These are phyloP conservation scores for Penicillium odoratum DNA, from an alignment of 495 filamentous ascomycete species.

Conservation along the genomic window DNA sequence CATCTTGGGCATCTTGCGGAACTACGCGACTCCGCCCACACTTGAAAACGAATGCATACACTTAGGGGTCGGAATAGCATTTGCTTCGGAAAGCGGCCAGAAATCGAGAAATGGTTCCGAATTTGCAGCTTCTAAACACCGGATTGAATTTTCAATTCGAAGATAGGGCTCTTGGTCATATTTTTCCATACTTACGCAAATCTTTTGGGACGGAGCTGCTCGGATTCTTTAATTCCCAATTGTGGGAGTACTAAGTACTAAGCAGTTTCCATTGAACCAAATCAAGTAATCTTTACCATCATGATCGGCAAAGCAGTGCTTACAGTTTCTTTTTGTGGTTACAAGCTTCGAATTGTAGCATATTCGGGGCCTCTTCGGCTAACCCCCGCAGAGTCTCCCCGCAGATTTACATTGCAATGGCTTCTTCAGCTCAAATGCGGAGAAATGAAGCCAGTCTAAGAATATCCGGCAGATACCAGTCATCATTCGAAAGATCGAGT, in stretches of 20 bases:
- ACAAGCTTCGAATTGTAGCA: neutral
- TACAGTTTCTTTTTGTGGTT: constrained; percentile 1
- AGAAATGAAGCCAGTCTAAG: neutral
- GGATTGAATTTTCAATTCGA: too few species aligned
- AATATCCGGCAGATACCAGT: neutral
- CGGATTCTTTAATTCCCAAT: too few species aligned
- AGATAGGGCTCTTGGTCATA: too few species aligned
- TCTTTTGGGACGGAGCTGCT: too few species aligned
- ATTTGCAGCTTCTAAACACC: too few species aligned
- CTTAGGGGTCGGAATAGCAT: too few species aligned
- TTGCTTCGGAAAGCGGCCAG: too few species aligned
- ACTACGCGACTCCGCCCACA: too few species aligned
- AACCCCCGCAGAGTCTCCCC: constrained; percentile 3
- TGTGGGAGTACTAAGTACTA: too few species aligned
- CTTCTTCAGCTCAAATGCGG: constrained; percentile 1
- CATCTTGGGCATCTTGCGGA: neutral
- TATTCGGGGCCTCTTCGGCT: constrained; percentile 6
- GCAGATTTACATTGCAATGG: neutral
- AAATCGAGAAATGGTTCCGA: too few species aligned
- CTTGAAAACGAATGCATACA: too few species aligned
- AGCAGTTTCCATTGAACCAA: neutral
- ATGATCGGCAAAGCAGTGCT: constrained; percentile 9
- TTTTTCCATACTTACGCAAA: too few species aligned
- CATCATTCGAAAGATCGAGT: neutral
- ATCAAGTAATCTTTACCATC: neutral